These are phyloP conservation scores for Fusarium odoratissimum DNA, from an alignment of 2,329 filamentous ascomycete species.

Conservation along the genomic window DNA sequence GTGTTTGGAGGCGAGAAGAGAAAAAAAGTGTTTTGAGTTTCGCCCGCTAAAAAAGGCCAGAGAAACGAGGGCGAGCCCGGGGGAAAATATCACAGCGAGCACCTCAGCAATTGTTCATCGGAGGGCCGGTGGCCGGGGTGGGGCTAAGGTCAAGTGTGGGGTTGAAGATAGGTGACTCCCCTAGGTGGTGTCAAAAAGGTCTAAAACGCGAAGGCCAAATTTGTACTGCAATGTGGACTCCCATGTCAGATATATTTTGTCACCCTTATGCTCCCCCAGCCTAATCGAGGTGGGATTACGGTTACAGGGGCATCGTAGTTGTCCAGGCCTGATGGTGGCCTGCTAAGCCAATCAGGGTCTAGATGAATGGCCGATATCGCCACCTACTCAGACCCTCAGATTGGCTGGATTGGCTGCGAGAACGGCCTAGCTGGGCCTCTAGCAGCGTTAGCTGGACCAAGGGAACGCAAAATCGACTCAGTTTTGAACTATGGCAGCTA, in stretches of 20 bases:
- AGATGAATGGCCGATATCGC: neutral
- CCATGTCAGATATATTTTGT: neutral
- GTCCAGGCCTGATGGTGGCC: neutral
- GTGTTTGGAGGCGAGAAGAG: neutral
- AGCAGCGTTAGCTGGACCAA: neutral
- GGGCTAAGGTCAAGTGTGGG: neutral
- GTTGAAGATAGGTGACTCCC: neutral
- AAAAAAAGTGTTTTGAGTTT: neutral
- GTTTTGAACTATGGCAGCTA: neutral
- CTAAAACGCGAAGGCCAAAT: fast-evolving
- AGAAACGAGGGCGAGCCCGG: neutral
- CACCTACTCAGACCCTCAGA: neutral
- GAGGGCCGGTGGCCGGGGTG: neutral
- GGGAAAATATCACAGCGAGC: neutral
- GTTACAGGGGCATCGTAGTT: neutral
- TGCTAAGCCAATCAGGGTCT: neutral
- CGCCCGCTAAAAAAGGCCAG: neutral
- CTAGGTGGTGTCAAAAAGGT: neutral
- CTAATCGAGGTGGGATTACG: neutral
- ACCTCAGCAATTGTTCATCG: neutral
- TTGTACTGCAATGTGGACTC: fast-evolving
- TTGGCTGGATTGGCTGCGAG: neutral
- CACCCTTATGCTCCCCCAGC: neutral
- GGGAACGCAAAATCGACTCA: neutral
- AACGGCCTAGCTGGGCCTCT: neutral